Percentiles rank a stretch among this genome's conserved stretches.
Evolutionary conservation across 73 alveolate genomes (phyloP).

Genomic region (Tetrahymena borealis): DNA sequence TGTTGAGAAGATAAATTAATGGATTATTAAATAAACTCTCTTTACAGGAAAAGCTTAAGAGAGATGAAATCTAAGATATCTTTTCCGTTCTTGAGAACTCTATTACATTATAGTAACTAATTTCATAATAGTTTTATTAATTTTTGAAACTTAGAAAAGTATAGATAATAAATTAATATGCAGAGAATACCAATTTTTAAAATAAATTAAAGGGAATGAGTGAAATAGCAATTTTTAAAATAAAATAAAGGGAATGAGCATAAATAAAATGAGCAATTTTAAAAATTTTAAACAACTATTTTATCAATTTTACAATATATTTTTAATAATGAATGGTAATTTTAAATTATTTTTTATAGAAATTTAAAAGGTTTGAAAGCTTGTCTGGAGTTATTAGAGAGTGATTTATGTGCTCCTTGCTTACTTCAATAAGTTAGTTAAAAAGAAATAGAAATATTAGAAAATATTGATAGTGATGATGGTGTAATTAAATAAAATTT

Average conservation of each 20-base stretch:
- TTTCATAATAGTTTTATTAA: too few relatives aligned
- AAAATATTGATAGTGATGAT: neutral
- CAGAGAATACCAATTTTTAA: too few relatives aligned
- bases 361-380: neutral
- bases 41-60: neutral
- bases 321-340: neutral
- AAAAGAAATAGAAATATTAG: neutral
- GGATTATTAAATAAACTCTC: neutral
- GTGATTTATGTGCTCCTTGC: neutral
- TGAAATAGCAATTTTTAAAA: too few relatives aligned
- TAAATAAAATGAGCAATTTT: too few relatives aligned
- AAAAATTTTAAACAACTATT: too few relatives aligned
- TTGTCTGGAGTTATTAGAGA: neutral
- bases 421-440: neutral
- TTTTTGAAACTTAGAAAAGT: too few relatives aligned
- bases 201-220: too few relatives aligned
- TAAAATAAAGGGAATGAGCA: too few relatives aligned
- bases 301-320: neutral
- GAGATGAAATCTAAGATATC: slow-evolving; percentile 24
- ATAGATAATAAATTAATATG: too few relatives aligned
- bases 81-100: neutral
- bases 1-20: slow-evolving; percentile 32
- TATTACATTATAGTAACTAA: neutral
- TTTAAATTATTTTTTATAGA: neutral
- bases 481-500: neutral